Base-by-base conservation (phyloP, 306 rosid genomes). In the Acacia confusa region DNA sequence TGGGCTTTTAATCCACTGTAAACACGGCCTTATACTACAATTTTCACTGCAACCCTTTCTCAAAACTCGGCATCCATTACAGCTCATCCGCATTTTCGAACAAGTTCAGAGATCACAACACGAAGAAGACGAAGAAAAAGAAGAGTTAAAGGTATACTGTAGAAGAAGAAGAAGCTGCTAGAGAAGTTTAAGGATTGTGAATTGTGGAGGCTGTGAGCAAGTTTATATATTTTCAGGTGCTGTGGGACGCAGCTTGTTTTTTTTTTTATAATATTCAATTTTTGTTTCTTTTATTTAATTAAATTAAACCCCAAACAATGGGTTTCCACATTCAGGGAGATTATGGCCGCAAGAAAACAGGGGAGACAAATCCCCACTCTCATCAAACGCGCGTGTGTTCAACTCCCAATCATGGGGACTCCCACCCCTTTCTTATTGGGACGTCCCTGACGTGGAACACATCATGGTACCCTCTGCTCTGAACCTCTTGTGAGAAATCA, bases 1-100 rank as follows among this genome's bases (percentile, higher is more conserved):
- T 0, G 97, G 92, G 84, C 84, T 90, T 80, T 93, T 95, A 81
- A 95, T 93, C 99, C 99, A 95, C 57, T 88, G 95, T 77, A 95
- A 81, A 40, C 99, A 95, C 0, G 99, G 99, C 57, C 99, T 78
- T 50, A 95, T 95, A 82, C 99, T 95, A 63, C 99, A 95, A 77
- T 87, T 95, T 58, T 95, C 97, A 30, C 97, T 95, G 63, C 99
- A 95, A 11, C 99, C 99, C 47, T 95, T 95, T 68, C 99, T 87
- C 0, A 95, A 89, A 8, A 95, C 97, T 17, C 99, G 78, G 75
- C 99, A 95, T 17, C 99, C 99, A 78, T 92, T 95, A 73, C 99
- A 95, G 44, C 99, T 95, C 97, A 95, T 92, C 84, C 99, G 97
- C 99, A 95, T 95, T 91, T 88, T 86, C 36, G 9, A 65, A 71